Base-by-base conservation (phyloP, 345 rosid genomes). In the Jatropha curcas region DNA sequence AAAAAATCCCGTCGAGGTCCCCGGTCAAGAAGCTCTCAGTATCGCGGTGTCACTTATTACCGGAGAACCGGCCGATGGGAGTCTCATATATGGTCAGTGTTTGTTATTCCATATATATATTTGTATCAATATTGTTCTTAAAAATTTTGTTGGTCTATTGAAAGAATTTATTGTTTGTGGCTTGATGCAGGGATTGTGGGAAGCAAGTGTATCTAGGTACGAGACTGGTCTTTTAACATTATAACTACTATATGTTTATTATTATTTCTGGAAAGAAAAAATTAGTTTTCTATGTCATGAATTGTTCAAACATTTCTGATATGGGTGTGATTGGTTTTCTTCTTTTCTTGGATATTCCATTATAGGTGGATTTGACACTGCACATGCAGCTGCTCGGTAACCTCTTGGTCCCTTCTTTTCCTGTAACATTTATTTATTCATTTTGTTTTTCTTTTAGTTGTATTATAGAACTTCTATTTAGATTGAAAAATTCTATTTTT, bases 51-150 rank as follows among this genome's bases (percentile, higher is more conserved):
- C 60, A 95, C 99, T 51, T 95, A 89, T 74, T 95, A 95, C 80
- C 86, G 99, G 81, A 85, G 99, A 71, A 95, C 99, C 25, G 99
- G 99, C 63, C 86, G 99, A 71, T 95, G 99, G 99, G 99, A 95
- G 78, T 95, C 99, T 65, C 99, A 95, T 83, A 95, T 95, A 67
- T 95, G 99, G 99, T 92, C 55, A 13, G 82, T 78, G 27, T 10
- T n/a, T 55, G 12, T 16, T 48, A n/a, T 20, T 33, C 6, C 2
- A 4, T 41, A 41, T 60, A 27, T 3, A 11, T 37, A 39, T 58
- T 22, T 7, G 61, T 7, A 22, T 37, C 41, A 16, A 22, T 46
- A 17, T 43, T 52, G 27, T 25, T 60, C 20, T 27, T 25, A 17
- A 39, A 34, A 27, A 24, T 28, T 46, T 31, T 33, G n/a, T 57